Evolutionary conservation across 257 asterid species (phyloP).

Genomic region (Penstemon eatonii): DNA sequence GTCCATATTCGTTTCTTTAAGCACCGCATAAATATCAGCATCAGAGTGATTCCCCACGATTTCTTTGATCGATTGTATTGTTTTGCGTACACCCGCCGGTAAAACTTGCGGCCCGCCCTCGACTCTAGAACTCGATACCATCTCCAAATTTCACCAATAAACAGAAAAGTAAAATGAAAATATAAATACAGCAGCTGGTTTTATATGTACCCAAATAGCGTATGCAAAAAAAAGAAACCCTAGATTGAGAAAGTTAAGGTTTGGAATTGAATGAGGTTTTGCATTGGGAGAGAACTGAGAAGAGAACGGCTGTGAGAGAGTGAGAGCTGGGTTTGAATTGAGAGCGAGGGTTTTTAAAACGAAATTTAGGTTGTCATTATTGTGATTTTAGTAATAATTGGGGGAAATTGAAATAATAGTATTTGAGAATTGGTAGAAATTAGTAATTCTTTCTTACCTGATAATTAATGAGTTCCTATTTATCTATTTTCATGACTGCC

Average conservation of each 20-base stretch:
- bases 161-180: constrained; percentile 15
- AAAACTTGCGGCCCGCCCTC: constrained; percentile 71
- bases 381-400: no score
- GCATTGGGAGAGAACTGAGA: constrained; percentile 26
- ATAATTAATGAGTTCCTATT: no score
- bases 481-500: no score
- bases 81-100: constrained; percentile 75
- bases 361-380: background rate
- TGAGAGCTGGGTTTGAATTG: background rate
- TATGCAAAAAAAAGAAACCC: constrained; percentile 19
- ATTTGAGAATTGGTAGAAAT: no score
- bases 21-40: constrained; percentile 80
- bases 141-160: constrained; percentile 39
- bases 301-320: constrained; percentile 48
- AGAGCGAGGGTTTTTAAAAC: constrained; percentile 63
- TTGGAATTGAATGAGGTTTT: constrained; percentile 28
- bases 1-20: constrained; percentile 88
- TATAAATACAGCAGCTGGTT: constrained; percentile 16
- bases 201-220: constrained; percentile 1
- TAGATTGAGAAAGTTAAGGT: constrained; percentile 27
- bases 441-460: no score
- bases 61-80: constrained; percentile 81
- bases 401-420: no score
- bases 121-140: constrained; percentile 62
- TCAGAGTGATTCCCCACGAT: constrained; percentile 83